Evolutionary conservation across 495 filamentous ascomycete genomes (phyloP).

Genomic region (Penicillium pancosmium): DNA sequence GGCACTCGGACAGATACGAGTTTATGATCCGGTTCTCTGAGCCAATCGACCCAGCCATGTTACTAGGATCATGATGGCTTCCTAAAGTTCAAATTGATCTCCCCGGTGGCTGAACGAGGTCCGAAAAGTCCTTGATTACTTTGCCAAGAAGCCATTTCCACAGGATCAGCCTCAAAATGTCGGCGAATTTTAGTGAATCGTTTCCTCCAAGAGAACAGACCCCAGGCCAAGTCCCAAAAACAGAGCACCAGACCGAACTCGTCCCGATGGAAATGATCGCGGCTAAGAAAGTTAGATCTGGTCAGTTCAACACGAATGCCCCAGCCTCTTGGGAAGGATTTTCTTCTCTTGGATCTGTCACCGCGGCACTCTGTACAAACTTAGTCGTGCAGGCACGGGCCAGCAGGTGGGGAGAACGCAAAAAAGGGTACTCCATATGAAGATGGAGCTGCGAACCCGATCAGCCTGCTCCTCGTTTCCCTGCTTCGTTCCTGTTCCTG

Average conservation of each 20-base stretch:
- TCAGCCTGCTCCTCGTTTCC: background rate
- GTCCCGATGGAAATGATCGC: background rate
- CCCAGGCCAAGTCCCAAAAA: background rate
- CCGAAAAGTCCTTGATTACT: background rate
- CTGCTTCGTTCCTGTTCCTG: background rate
- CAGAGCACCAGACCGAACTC: background rate
- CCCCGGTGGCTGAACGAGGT: background rate
- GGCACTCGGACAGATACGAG: background rate
- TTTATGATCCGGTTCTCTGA: background rate
- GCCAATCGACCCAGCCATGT: background rate
- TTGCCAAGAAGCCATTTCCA: background rate
- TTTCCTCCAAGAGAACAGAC: background rate
- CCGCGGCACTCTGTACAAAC: background rate
- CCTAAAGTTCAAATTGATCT: background rate
- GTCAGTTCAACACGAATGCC: background rate
- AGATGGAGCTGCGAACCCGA: background rate
- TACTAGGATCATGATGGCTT: background rate
- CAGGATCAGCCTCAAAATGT: background rate
- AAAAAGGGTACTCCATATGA: background rate
- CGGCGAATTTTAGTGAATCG: background rate
- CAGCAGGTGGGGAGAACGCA: constrained; percentile 1
- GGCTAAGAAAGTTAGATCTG: constrained; percentile 3
- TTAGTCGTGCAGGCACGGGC: constrained; percentile 4
- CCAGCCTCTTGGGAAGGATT: constrained; percentile 1
- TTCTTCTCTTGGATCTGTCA: background rate